Conservation (phyloP, 75 land plant genomes). For the Pseudotsuga menziesii region DNA sequence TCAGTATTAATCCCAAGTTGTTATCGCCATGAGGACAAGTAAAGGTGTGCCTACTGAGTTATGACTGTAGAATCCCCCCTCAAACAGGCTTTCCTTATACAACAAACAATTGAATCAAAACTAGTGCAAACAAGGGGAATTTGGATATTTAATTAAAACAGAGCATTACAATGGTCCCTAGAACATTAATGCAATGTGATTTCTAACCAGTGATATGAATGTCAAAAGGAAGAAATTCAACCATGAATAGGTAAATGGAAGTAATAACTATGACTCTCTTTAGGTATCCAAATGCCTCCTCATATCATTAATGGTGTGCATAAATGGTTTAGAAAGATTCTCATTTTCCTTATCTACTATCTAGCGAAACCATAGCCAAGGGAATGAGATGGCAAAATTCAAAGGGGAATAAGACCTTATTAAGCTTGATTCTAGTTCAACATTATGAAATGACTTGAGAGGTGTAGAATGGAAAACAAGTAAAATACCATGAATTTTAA, state of each 20-base stretch:
- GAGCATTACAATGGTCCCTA: neutral
- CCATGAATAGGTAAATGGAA: neutral
- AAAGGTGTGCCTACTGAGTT: neutral
- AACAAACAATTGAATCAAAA: neutral
- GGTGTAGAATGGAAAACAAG: neutral
- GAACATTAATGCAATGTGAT: neutral
- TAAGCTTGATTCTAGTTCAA: neutral
- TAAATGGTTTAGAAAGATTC: neutral
- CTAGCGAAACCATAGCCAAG: neutral
- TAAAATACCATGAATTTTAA: neutral
- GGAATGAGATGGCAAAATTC: neutral
- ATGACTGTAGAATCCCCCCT: neutral
- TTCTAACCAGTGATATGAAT: neutral
- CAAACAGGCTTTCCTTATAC: neutral
- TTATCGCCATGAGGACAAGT: neutral
- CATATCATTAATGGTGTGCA: neutral
- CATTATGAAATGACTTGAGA: neutral
- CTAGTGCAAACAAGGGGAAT: neutral
- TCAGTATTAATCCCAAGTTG: neutral
- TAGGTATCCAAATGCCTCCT: neutral
- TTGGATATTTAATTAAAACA: neutral
- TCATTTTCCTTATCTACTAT: neutral
- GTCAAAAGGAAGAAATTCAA: neutral
- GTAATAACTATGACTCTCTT: neutral
- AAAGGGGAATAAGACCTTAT: neutral